Evolutionary conservation across 1,284 basidiomycete species (phyloP).

Genomic region (Anthracocystis panici-leucophaei): DNA sequence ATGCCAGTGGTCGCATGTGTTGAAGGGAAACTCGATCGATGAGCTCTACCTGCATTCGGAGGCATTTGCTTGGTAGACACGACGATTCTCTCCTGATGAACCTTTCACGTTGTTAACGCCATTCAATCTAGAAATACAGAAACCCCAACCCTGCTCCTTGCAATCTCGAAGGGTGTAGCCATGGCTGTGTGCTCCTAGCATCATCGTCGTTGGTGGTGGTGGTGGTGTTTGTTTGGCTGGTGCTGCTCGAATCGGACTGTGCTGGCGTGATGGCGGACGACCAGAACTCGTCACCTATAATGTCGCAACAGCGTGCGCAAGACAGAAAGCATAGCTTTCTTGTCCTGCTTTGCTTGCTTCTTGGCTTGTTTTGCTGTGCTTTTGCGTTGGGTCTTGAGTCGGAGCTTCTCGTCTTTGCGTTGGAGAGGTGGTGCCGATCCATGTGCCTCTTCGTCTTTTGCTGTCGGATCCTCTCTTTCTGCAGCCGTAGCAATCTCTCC

Average conservation of each 20-base stretch:
- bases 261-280: background rate
- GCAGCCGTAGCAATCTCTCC: too few species aligned
- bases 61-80: conserved; percentile 38
- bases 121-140: conserved; percentile 41
- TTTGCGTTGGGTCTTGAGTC: conserved; percentile 26
- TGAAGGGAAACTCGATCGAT: conserved; percentile 8
- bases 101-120: background rate
- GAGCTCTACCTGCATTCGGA: conserved; percentile 49
- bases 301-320: conserved; percentile 65
- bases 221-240: conserved; percentile 7
- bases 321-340: conserved; percentile 28
- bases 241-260: conserved; percentile 24
- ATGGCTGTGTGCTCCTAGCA: conserved; percentile 12
- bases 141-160: conserved; percentile 27
- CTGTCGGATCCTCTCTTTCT: background rate
- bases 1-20: conserved; percentile 41
- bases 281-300: conserved; percentile 67
- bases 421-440: conserved; percentile 6
- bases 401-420: conserved; percentile 38
- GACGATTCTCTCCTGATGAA: background rate
- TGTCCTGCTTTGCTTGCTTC: conserved; percentile 38
- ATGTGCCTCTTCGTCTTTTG: background rate
- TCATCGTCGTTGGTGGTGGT: conserved; percentile 42
- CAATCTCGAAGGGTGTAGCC: conserved; percentile 27
- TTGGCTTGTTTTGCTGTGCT: conserved; percentile 27